Conservation (phyloP, 257 asterid genomes). For the Ocimum tenuiflorum region DNA sequence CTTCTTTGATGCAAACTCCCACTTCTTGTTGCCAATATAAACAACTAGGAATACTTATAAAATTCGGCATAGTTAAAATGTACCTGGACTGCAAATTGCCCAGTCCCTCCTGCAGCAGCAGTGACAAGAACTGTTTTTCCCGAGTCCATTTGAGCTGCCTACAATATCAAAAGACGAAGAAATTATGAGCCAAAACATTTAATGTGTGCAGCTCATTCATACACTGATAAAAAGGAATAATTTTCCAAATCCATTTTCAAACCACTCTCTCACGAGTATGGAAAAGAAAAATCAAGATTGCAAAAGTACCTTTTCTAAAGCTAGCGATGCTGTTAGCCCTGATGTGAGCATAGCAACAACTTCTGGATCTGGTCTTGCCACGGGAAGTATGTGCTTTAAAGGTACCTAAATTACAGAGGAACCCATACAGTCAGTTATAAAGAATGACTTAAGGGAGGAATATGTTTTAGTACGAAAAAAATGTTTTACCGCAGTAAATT, state of each 20-base stretch:
- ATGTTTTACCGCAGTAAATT: slow-evolving; percentile 55
- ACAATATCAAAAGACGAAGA: slow-evolving; percentile 12
- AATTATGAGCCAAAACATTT: slow-evolving; percentile 4
- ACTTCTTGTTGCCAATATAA: neutral
- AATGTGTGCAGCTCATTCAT: neutral
- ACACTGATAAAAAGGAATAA: neutral
- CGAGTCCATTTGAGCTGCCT: slow-evolving; percentile 86
- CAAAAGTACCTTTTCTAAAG: slow-evolving; percentile 71
- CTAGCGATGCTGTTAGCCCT: slow-evolving; percentile 92
- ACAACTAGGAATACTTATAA: slow-evolving; percentile 1
- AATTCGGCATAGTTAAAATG: slow-evolving; percentile 2
- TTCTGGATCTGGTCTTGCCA: slow-evolving; percentile 91
- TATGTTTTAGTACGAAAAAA: neutral
- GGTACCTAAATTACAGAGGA: slow-evolving; percentile 47
- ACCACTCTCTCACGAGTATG: neutral
- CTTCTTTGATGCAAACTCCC: neutral
- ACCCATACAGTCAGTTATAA: slow-evolving; percentile 7
- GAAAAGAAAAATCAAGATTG: slow-evolving; percentile 4
- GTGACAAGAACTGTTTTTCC: slow-evolving; percentile 91
- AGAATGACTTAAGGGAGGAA: neutral
- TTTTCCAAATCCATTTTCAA: slow-evolving; percentile 6
- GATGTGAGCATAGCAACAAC: slow-evolving; percentile 98
- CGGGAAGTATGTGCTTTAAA: slow-evolving; percentile 82
- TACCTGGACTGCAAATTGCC: slow-evolving; percentile 99
- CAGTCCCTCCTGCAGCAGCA: slow-evolving; percentile 99